Evolutionary conservation across 139 green algal genomes (phyloP), one percentile per base, ranked within the genome.

Genomic region (Micractinium conductrix): DNA sequence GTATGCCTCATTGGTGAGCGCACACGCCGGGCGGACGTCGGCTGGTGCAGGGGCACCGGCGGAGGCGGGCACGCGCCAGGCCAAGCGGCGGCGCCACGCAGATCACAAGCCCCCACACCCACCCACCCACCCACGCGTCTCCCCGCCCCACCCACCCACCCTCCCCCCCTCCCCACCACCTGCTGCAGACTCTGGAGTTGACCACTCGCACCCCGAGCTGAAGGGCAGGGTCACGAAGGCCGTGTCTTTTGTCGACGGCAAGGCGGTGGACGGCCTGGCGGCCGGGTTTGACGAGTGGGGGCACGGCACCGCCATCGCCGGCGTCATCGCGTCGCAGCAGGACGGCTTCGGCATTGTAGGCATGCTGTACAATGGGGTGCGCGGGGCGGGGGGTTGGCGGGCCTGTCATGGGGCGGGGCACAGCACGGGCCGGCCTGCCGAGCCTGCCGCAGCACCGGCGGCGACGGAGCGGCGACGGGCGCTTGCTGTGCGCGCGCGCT

Each of bases 1-100:
- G 24, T 82, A 5, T 82, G 76, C 76, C 38, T 82, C 3, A 58
- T 82, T 9, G 74, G 74, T 80, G 74, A 10, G n/a, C n/a, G n/a
- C n/a, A n/a, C n/a, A n/a, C n/a, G n/a, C n/a, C n/a, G n/a, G n/a
- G n/a, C n/a, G n/a, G n/a, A n/a, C n/a, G n/a, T n/a, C n/a, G n/a
- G n/a, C n/a, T n/a, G n/a, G n/a, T n/a, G n/a, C n/a, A n/a, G n/a
- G n/a, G n/a, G n/a, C n/a, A n/a, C n/a, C n/a, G n/a, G n/a, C n/a
- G n/a, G n/a, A n/a, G n/a, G n/a, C n/a, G n/a, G n/a, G n/a, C n/a
- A n/a, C n/a, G n/a, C n/a, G n/a, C n/a, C n/a, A n/a, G n/a, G n/a
- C n/a, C n/a, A n/a, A n/a, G n/a, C n/a, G n/a, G n/a, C n/a, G n/a
- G n/a, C n/a, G n/a, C n/a, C n/a, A n/a, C n/a, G n/a, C 48, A 58